Conservation (phyloP, 192 early-diverging fungal species). For the Tieghemiomyces parasiticus region DNA sequence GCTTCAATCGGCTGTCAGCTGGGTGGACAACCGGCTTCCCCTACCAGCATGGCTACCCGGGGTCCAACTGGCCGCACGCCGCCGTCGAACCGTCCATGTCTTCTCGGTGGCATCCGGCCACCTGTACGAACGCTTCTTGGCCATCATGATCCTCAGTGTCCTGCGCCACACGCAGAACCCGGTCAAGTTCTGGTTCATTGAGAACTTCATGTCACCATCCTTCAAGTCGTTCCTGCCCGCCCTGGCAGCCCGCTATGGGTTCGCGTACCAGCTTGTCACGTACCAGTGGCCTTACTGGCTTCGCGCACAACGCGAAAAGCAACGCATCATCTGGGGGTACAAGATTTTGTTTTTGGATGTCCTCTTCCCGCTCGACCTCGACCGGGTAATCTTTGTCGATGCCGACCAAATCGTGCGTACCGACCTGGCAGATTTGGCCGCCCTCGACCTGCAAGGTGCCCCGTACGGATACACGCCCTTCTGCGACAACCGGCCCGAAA, state of each 20-base stretch:
- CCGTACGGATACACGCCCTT: conserved; percentile 95
- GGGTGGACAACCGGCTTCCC: neutral
- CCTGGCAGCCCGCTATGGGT: conserved; percentile 70
- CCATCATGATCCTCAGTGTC: conserved; percentile 94
- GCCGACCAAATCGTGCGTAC: conserved; percentile 98
- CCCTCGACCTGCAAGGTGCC: conserved; percentile 86
- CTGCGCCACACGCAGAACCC: conserved; percentile 70
- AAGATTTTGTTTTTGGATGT: conserved; percentile 98
- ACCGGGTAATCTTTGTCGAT: conserved; percentile 97
- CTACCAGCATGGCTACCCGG: too few species aligned
- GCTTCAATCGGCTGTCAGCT: neutral
- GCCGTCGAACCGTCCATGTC: conserved; percentile 58
- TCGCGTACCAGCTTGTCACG: conserved; percentile 92
- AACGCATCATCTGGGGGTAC: conserved; percentile 97
- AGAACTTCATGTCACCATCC: conserved; percentile 91
- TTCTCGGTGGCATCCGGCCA: conserved; percentile 98
- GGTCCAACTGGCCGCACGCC: too few species aligned
- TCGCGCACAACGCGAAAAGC: conserved; percentile 79
- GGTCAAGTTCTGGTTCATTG: conserved; percentile 98
- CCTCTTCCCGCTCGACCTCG: conserved; percentile 81
- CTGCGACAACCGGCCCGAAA: conserved; percentile 80
- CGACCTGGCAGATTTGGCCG: conserved; percentile 82
- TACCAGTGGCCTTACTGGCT: conserved; percentile 99
- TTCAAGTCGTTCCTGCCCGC: conserved; percentile 90
- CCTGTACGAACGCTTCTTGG: conserved; percentile 92